Base-by-base conservation (phyloP, 1,139 yeast species). In the Pneumocystis jirovecii region DNA sequence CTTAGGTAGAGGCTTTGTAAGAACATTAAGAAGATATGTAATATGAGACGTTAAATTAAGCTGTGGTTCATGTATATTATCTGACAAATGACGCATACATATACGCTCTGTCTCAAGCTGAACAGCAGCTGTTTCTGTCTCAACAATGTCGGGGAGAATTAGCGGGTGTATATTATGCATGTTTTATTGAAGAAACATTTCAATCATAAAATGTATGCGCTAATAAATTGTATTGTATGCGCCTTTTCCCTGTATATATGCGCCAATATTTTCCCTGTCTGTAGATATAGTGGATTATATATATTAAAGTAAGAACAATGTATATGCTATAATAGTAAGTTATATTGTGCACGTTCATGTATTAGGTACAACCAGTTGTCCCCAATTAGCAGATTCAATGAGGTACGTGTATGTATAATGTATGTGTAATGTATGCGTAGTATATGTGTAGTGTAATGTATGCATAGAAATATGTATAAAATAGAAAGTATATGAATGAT, bases 1-100 rank as follows among this genome's bases (percentile, higher is more conserved):
- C 1, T 74, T 70, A 0, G 90, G 87, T 39, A 87, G 78, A 39
- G 80, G 78, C 39, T 73, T 74, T 29, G 68, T 70, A 34, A 87
- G 75, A 61, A 79, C 78, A 35, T 73, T 69, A 25, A 75, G 72
- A 17, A 81, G 71, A 69, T 78, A 85, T 65, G 69, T 70, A 31
- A 70, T 66, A 69, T 83, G 86, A 3, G 70, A 73, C 3, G 71
- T 71, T 40, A 29, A 31, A 29, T 63, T 1, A 17, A 63, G 63
- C 10, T 31, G 15, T 1, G 34, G 21, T 17, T 42, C 44, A 34
- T 31, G 34, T 31, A 31, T 31, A 37, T 31, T 3, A 3, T 25
- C 10, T 35, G n/a, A 7, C 40, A 50, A 50, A 3, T 50, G 25
- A 10, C n/a, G 34, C 12, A 50, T 3, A 6, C 57, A 50, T 10